Conservation (phyloP, 2,329 filamentous ascomycete species). For the Geosmithia putterillii region DNA sequence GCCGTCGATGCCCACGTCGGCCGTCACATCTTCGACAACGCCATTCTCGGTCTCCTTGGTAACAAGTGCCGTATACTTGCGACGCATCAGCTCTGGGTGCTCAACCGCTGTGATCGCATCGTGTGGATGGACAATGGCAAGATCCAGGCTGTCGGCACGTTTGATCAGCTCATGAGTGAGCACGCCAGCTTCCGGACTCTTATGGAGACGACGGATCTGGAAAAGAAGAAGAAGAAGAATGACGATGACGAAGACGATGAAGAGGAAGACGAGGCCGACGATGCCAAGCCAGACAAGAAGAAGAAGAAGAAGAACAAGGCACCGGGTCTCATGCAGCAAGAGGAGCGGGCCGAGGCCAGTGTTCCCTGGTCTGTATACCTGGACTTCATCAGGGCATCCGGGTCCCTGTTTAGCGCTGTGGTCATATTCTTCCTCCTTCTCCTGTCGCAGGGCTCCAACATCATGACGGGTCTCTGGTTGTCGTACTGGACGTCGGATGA, state of each 20-base stretch:
- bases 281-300: constrained; percentile 13
- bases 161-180: constrained; percentile 71
- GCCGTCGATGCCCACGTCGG: constrained; percentile 61
- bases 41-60: constrained; percentile 77
- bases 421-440: constrained; percentile 52
- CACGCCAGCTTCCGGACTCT: constrained; percentile 69
- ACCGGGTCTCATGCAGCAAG: constrained; percentile 57
- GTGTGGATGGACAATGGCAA: constrained; percentile 84
- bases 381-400: constrained; percentile 66
- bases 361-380: constrained; percentile 72
- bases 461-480: constrained; percentile 81
- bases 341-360: constrained; percentile 59
- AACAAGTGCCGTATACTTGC: constrained; percentile 85
- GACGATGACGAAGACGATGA: constrained; percentile 34
- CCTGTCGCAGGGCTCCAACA: constrained; percentile 71
- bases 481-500: constrained; percentile 85
- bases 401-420: constrained; percentile 55
- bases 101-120: constrained; percentile 82
- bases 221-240: constrained; percentile 42
- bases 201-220: constrained; percentile 73
- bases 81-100: constrained; percentile 89
- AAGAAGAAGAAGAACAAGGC: constrained; percentile 46
- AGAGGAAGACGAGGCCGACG: constrained; percentile 26
- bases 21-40: constrained; percentile 79
- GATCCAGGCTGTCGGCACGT: constrained; percentile 79